phyloP scores from a whole-genome alignment of 805 yeast genomes.

The Saccharomycopsis fodiens region DNA sequence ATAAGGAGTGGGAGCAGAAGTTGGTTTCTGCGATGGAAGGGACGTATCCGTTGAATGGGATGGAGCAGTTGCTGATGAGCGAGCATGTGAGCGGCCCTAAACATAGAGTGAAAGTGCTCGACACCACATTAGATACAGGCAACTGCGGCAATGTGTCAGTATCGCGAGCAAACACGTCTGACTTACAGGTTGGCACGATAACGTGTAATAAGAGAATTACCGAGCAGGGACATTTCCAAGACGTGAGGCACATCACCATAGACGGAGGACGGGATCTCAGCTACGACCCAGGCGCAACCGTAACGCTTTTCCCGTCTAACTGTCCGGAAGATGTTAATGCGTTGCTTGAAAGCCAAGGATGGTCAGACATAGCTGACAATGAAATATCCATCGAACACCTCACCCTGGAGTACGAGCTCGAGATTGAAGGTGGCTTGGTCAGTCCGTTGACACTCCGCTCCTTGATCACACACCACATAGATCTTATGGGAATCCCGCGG shows the following conservation, averaged over 20 bases:
- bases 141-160: constrained; percentile 6
- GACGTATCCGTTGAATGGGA: constrained; percentile 31
- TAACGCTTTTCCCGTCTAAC: constrained; percentile 71
- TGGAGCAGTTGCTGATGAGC: neutral
- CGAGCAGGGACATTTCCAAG: constrained; percentile 72
- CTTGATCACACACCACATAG: constrained; percentile 71
- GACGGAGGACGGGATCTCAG: constrained; percentile 29
- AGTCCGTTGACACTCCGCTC: constrained; percentile 60
- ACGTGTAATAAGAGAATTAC: constrained; percentile 57
- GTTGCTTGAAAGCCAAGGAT: constrained; percentile 61
- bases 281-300: constrained; percentile 68
- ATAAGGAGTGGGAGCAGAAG: constrained; percentile 61
- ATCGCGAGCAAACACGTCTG: constrained; percentile 26
- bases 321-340: constrained; percentile 53
- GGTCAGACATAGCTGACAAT: constrained; percentile 66
- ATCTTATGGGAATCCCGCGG: constrained; percentile 75
- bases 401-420: constrained; percentile 20
- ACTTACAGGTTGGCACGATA: constrained; percentile 29
- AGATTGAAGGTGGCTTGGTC: constrained; percentile 53
- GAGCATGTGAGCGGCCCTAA: neutral
- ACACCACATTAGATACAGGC: neutral
- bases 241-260: constrained; percentile 56
- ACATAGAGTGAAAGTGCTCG: neutral
- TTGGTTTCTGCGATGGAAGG: constrained; percentile 33
- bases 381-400: constrained; percentile 36